Evolutionary conservation across 2,329 filamentous ascomycete species (phyloP).

Genomic region (Verticillium dahliae): DNA sequence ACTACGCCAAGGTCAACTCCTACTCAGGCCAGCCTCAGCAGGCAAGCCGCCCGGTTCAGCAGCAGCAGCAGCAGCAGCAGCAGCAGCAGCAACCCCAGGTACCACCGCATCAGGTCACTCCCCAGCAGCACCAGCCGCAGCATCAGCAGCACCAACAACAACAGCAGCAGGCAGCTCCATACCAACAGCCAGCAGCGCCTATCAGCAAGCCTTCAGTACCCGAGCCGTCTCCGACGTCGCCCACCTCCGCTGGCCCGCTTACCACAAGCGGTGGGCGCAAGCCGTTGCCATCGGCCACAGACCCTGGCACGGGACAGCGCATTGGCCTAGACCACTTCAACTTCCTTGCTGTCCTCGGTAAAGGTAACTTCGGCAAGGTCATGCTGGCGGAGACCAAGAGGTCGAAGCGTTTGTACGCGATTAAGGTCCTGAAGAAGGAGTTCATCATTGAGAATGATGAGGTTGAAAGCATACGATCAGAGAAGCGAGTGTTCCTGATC

Average conservation of each 20-base stretch:
- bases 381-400: constrained; percentile 98
- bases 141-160: constrained; percentile 21
- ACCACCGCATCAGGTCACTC: constrained; percentile 19
- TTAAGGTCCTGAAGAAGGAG: constrained; percentile 99
- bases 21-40: constrained; percentile 25
- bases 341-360: constrained; percentile 94
- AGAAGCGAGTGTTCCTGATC: constrained; percentile 95
- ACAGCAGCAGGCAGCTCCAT: constrained; percentile 25
- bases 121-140: constrained; percentile 23
- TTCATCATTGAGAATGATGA: constrained; percentile 99
- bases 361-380: constrained; percentile 99
- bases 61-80: constrained; percentile 20
- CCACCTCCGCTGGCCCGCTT: constrained; percentile 9
- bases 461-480: constrained; percentile 93
- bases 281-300: constrained; percentile 63
- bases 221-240: constrained; percentile 28
- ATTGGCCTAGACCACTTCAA: constrained; percentile 99
- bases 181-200: constrained; percentile 20
- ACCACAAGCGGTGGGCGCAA: constrained; percentile 32
- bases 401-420: constrained; percentile 87
- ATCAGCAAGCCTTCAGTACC: constrained; percentile 9
- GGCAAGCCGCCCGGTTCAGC: constrained; percentile 15
- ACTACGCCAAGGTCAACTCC: constrained; percentile 60
- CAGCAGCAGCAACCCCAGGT: constrained; percentile 22
- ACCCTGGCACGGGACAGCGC: constrained; percentile 68